Evolutionary conservation across 331 rosid species (phyloP), one percentile per base, ranked within the genome.

Genomic region (Quercus lobata): DNA sequence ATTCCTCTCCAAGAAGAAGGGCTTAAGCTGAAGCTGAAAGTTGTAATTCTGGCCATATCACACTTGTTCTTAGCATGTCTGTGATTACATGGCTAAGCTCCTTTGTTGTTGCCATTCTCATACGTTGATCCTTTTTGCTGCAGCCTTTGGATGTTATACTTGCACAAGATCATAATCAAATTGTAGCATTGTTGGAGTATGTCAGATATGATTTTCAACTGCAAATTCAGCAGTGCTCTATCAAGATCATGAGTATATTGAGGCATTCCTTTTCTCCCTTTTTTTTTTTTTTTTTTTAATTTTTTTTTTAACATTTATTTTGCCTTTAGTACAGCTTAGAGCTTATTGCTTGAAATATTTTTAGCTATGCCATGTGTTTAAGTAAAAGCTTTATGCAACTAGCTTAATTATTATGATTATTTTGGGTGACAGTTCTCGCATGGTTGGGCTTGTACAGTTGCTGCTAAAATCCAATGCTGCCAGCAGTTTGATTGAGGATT

Each of bases 81-180:
- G 1, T 34, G 19, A 68, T 19, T 68, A 35, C 53, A 34, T 35
- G 52, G 72, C 11, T 25, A 68, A 68, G 27, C 8, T 35, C 72
- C 72, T 24, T 60, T 6, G 10, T 35, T 10, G 53, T 10, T 68
- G 17, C 53, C 15, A 18, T 35, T 52, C 69, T 77, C 46, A 54
- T 77, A 41, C 25, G 12, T 76, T 34, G 72, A 22, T 57, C 35
- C 22, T 27, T 29, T 81, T 70, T 81, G 71, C 75, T 88, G 85
- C 97, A 95, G 99, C 98, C 99, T 49, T 85, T 95, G 94, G 97
- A 95, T 83, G 87, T 93, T 83, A 89, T 95, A 77, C 98, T 95
- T 73, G 88, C 98, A 46, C 99, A 95, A 81, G 99, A 95, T 90
- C 97, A 90, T 75, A 88, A 86, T 87, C 99, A 95, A 88, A 87